A percentile compares a stretch with the other conserved stretches of the same genome.
phyloP scores from a whole-genome alignment of 768 basidiomycete genomes.

The Daedalea quercina region DNA sequence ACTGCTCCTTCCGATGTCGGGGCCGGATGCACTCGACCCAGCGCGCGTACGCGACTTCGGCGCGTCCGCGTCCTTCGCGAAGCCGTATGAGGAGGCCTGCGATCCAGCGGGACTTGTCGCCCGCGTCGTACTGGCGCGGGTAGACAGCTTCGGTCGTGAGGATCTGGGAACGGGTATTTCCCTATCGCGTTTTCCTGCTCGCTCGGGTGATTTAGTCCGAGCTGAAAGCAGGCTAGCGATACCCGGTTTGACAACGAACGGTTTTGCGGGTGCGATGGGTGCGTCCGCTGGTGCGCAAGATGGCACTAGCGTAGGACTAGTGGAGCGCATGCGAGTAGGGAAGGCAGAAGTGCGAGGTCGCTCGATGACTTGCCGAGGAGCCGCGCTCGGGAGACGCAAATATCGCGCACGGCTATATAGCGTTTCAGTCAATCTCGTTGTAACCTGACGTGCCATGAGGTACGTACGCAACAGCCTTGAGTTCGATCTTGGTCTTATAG shows the following conservation, averaged over 20 bases:
- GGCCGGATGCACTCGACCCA: slow-evolving; percentile 24
- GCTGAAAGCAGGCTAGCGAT: slow-evolving; percentile 34
- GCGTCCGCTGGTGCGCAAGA: slow-evolving; percentile 5
- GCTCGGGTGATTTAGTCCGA: slow-evolving; percentile 17
- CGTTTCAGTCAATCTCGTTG: slow-evolving; percentile 10
- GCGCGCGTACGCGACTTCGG: slow-evolving; percentile 11
- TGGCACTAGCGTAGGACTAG: slow-evolving; percentile 10
- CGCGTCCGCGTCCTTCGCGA: slow-evolving; percentile 11
- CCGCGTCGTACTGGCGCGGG: slow-evolving; percentile 24
- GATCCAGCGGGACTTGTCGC: slow-evolving; percentile 32
- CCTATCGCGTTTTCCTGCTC: slow-evolving; percentile 12
- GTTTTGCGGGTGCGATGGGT: slow-evolving; percentile 17
- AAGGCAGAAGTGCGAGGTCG: slow-evolving; percentile 22
- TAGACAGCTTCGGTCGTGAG: slow-evolving; percentile 28
- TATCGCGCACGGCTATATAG: slow-evolving; percentile 67
- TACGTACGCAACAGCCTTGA: slow-evolving; percentile 81
- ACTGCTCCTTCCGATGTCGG: slow-evolving; percentile 35
- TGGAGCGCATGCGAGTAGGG: slow-evolving; percentile 7
- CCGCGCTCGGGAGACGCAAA: slow-evolving; percentile 60
- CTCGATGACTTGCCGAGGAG: slow-evolving; percentile 29
- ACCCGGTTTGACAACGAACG: slow-evolving; percentile 23
- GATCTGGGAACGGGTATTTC: slow-evolving; percentile 11
- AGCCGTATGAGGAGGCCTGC: slow-evolving; percentile 21
- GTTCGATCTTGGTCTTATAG: slow-evolving; percentile 62
- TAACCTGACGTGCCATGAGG: slow-evolving; percentile 3